These are phyloP conservation scores for Oryza brachyantha DNA, from an alignment of 176 grass and related monocot species.

Conservation along the genomic window DNA sequence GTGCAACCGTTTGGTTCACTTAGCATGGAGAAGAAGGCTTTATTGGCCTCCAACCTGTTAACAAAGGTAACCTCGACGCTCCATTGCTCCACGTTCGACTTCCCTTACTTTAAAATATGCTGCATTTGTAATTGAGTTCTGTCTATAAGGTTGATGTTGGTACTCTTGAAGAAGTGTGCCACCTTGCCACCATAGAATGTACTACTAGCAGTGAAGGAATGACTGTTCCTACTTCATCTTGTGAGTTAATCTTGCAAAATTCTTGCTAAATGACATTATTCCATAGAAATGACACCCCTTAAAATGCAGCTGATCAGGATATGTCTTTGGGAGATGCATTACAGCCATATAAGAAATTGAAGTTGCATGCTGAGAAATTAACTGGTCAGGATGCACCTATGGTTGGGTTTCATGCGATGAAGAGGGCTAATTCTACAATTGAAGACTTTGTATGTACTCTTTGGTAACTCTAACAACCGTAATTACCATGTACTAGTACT, in stretches of 20 bases:
- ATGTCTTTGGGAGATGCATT: conserved; percentile 21
- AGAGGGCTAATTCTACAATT: conserved; percentile 75
- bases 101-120: not conserved
- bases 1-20: conserved; percentile 57
- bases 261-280: conserved; percentile 2
- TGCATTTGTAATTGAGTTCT: not conserved
- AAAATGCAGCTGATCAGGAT: conserved; percentile 24
- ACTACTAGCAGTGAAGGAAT: conserved; percentile 37
- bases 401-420: conserved; percentile 72
- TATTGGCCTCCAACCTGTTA: conserved; percentile 53
- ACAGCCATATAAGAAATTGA: conserved; percentile 31
- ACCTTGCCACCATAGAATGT: conserved; percentile 31
- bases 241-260: not conserved
- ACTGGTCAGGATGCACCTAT: conserved; percentile 35
- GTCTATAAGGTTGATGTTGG: conserved; percentile 47
- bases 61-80: conserved; percentile 42
- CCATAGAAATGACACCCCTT: conserved; percentile 9
- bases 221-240: not conserved
- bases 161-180: conserved; percentile 46
- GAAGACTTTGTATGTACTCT: conserved; percentile 78
- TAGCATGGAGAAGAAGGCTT: conserved; percentile 44
- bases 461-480: not conserved
- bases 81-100: not conserved
- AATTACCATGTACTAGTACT: not conserved
- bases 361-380: conserved; percentile 28